Base-by-base conservation (phyloP, 192 early-diverging fungal genomes). In the Gaertneriomyces sp. region DNA sequence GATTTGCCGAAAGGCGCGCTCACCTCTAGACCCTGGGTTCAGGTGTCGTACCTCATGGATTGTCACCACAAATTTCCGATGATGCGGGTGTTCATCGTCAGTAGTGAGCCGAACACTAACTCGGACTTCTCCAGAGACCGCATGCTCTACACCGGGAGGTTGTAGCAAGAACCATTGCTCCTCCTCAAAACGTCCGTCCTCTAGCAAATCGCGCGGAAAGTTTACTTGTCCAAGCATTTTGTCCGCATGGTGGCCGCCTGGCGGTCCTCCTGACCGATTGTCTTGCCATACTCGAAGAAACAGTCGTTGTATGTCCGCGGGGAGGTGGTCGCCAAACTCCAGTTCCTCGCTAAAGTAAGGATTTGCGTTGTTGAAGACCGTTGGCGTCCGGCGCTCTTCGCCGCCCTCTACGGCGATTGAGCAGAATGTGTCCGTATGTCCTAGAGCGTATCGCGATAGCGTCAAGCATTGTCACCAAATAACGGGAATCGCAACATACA, bases 281-380 rank as follows among this genome's bases (percentile, higher is more conserved):
- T 61, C 67, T 20, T 69, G 58, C 58, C 60, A 69, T 41, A 69
- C 9, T 7, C 44, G 43, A 12, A 69, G 4, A 16, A 60, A 39
- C 33, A 69, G 44, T 3, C 53, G 16, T 16, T 60, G 20, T 42
- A 69, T 42, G n/a, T 61, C 60, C 2, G 60, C 11, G 7, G 67
- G 67, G 25, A 69, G 60, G 20, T 69, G 58, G 39, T 69, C 67
- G 39, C 43, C 53, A 58, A 69, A 69, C 6, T 55, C 53, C 20
- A 69, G 33, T 44, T 69, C 67, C 53, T 69, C 67, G 6, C 67
- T 60, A 41, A 69, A 69, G 42, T 61, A 69, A 9, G 67, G 67
- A 41, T 51, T 62, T 2, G 59, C 5, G 10, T 69, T 60, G 1
- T 55, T 47, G 45, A 55, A 54, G 17, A 61, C 67, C 2, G 67